These are phyloP conservation scores for Trypethelium eluteriae DNA, from an alignment of 495 filamentous ascomycete genomes.

Conservation along the genomic window DNA sequence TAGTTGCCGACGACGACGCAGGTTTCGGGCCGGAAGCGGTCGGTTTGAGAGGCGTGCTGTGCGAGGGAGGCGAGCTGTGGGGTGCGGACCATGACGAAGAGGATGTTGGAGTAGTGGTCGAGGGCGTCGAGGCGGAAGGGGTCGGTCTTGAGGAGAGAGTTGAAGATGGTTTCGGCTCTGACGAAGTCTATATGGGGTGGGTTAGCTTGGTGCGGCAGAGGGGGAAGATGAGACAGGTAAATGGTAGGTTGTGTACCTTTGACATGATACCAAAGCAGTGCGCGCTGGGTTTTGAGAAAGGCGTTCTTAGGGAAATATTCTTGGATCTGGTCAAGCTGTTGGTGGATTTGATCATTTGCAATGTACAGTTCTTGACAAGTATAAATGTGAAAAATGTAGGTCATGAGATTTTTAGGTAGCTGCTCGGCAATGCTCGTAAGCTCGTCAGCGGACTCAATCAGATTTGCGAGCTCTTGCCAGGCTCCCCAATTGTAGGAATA, in stretches of 20 bases:
- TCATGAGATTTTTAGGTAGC: constrained; percentile 84
- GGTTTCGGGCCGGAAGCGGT: constrained; percentile 95
- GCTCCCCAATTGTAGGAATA: constrained; percentile 95
- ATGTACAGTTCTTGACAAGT: constrained; percentile 87
- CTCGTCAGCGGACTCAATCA: constrained; percentile 74
- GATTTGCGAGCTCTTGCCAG: constrained; percentile 78
- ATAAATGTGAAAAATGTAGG: constrained; percentile 85
- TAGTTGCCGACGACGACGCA: constrained; percentile 97
- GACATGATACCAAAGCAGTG: constrained; percentile 84
- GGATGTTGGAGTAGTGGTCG: constrained; percentile 92
- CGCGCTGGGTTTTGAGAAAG: constrained; percentile 83
- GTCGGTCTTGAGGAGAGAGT: constrained; percentile 64
- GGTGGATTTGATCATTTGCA: constrained; percentile 61
- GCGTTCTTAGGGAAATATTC: constrained; percentile 75
- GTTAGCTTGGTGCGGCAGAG: constrained; percentile 12
- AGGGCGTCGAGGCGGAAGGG: constrained; percentile 84
- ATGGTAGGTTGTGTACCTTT: constrained; percentile 39
- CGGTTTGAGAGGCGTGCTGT: constrained; percentile 76
- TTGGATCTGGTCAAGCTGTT: constrained; percentile 66
- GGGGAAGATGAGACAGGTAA: constrained; percentile 10
- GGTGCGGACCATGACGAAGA: constrained; percentile 81
- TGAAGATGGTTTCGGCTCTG: constrained; percentile 77
- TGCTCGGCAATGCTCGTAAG: constrained; percentile 52
- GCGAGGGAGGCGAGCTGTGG: constrained; percentile 89
- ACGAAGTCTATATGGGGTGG: constrained; percentile 54